Conservation (phyloP, 192 early-diverging fungal genomes). For the Backusella sp. region DNA sequence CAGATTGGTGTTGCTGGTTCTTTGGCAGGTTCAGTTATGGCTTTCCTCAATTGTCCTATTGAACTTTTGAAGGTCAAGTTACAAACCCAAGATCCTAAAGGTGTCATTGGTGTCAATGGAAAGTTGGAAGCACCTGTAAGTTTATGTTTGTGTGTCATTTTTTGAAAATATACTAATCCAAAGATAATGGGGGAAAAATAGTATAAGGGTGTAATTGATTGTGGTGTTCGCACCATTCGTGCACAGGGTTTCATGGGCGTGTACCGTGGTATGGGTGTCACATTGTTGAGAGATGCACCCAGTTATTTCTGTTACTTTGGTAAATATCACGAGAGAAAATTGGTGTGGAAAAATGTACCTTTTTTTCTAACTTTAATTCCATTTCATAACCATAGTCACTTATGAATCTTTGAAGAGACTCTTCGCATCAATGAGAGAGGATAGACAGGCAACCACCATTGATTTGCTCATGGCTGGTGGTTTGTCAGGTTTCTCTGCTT, state of each 20-base stretch:
- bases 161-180: neutral
- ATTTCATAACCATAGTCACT: slow-evolving; percentile 41
- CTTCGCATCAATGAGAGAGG: slow-evolving; percentile 54
- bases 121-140: slow-evolving; percentile 35
- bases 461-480: slow-evolving; percentile 92
- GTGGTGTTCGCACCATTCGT: slow-evolving; percentile 71
- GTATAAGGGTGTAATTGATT: slow-evolving; percentile 92
- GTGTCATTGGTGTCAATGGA: slow-evolving; percentile 31
- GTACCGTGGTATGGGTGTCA: slow-evolving; percentile 91
- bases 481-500: slow-evolving; percentile 92
- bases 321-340: slow-evolving; percentile 23
- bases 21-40: slow-evolving; percentile 64
- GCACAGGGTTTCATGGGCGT: slow-evolving; percentile 76
- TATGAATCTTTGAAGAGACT: slow-evolving; percentile 83
- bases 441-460: slow-evolving; percentile 62
- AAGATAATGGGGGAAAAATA: slow-evolving; percentile 16
- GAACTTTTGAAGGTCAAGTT: slow-evolving; percentile 71
- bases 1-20: slow-evolving; percentile 57
- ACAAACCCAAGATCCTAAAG: slow-evolving; percentile 56
- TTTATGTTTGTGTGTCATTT: neutral
- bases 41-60: slow-evolving; percentile 69
- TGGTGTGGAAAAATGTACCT: neutral
- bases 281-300: slow-evolving; percentile 87
- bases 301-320: slow-evolving; percentile 94
- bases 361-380: neutral